Conservation (phyloP, 23 red algal species). For the Agarophyton chilense region DNA sequence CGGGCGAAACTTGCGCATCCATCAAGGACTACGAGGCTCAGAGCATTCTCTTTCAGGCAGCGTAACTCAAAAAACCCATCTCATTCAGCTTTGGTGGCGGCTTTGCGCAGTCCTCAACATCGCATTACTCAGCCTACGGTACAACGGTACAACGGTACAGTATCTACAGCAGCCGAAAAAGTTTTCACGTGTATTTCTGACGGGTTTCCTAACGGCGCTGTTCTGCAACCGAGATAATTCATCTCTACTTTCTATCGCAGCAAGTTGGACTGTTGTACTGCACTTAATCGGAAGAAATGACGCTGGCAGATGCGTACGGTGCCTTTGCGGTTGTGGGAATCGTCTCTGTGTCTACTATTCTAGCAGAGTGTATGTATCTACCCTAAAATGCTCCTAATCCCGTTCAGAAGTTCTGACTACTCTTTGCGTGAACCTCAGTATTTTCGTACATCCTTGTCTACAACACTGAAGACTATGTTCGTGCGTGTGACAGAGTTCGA, state of each 20-base stretch:
- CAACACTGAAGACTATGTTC: slow-evolving; percentile 61
- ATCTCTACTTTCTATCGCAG: too few relatives aligned
- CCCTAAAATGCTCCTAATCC: background rate
- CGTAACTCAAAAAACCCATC: too few relatives aligned
- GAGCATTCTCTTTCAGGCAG: too few relatives aligned
- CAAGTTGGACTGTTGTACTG: background rate
- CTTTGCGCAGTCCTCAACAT: too few relatives aligned
- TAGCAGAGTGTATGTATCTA: slow-evolving; percentile 45
- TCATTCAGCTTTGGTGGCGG: too few relatives aligned
- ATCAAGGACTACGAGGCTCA: too few relatives aligned
- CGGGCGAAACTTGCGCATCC: too few relatives aligned
- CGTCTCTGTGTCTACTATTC: slow-evolving; percentile 26
- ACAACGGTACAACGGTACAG: too few relatives aligned
- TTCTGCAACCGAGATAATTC: background rate
- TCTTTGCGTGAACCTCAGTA: slow-evolving; percentile 8
- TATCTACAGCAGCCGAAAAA: too few relatives aligned
- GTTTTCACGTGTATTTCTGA: too few relatives aligned
- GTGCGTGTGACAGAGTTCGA: slow-evolving; percentile 43
- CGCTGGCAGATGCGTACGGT: slow-evolving; percentile 65
- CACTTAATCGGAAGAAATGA: slow-evolving; percentile 1
- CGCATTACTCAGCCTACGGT: too few relatives aligned
- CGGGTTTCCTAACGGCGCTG: too few relatives aligned
- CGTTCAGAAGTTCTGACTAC: background rate
- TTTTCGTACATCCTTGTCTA: slow-evolving; percentile 72
- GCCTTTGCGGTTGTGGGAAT: slow-evolving; percentile 49